These are phyloP conservation scores for Vicia sativa DNA, from an alignment of 306 rosid species.

Conservation along the genomic window DNA sequence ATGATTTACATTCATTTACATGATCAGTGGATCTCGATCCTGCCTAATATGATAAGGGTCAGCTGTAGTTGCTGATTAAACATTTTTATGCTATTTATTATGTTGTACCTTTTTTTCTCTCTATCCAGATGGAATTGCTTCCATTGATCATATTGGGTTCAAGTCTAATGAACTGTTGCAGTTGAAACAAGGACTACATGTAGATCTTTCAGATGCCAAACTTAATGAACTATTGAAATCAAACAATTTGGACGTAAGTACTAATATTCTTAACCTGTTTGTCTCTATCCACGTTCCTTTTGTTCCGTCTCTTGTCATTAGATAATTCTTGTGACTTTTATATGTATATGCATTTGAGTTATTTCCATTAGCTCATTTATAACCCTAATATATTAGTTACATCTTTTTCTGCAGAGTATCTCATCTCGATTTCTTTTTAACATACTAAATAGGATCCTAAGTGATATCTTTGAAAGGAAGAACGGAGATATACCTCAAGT, in stretches of 20 bases:
- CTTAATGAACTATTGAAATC: conserved; percentile 69
- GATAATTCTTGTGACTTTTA: conserved; percentile 4
- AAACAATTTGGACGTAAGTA: conserved; percentile 73
- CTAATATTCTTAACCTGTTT: conserved; percentile 37
- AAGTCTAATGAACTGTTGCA: conserved; percentile 52
- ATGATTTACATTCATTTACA: neutral
- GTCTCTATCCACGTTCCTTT: conserved; percentile 37
- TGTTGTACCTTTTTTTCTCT: conserved; percentile 26
- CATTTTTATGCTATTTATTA: conserved; percentile 37
- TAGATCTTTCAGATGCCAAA: conserved; percentile 65
- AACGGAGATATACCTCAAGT: conserved; percentile 78
- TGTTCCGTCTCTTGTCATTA: conserved; percentile 9
- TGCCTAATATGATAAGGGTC: conserved; percentile 12
- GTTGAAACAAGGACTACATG: conserved; percentile 50
- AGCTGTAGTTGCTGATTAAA: conserved; percentile 26
- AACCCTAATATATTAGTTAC: conserved; percentile 44
- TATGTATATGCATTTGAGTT: conserved; percentile 10
- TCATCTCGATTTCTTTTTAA: conserved; percentile 71
- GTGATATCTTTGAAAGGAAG: conserved; percentile 63
- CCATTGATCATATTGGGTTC: conserved; percentile 39
- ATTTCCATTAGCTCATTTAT: conserved; percentile 15
- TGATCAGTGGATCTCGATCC: conserved; percentile 7
- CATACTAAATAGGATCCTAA: conserved; percentile 64
- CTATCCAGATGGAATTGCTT: conserved; percentile 56
- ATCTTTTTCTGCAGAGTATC: conserved; percentile 63